phyloP scores from a whole-genome alignment of 768 basidiomycete species.

The Boletus huronensis region DNA sequence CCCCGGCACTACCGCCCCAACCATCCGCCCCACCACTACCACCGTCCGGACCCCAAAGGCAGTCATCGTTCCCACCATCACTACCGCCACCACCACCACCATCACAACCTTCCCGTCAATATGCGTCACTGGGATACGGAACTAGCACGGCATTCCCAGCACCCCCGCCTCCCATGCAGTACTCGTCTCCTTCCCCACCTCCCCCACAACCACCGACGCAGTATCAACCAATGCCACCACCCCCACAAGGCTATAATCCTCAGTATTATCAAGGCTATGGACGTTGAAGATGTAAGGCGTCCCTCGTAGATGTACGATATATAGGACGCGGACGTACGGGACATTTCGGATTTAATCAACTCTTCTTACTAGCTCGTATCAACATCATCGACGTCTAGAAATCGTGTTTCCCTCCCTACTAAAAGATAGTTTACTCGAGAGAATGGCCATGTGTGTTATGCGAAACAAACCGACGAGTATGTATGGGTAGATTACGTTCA shows the following conservation, averaged over 20 bases:
- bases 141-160: constrained; percentile 23
- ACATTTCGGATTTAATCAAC: not conserved
- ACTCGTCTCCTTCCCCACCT: constrained; percentile 17
- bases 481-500: not conserved
- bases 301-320: not conserved
- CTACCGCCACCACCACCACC: constrained; percentile 17
- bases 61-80: constrained; percentile 22
- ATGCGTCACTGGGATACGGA: constrained; percentile 13
- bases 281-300: constrained; percentile 13
- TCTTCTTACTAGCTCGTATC: not conserved
- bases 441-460: no score
- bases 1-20: constrained; percentile 3
- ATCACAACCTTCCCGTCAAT: constrained; percentile 22
- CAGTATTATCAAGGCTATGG: constrained; percentile 33
- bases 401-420: not conserved
- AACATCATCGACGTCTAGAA: not conserved
- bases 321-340: not conserved
- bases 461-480: not conserved
- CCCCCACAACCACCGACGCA: constrained; percentile 20
- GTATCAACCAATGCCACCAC: constrained; percentile 30
- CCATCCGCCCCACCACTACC: constrained; percentile 20
- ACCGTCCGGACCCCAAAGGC: constrained; percentile 23
- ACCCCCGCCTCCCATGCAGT: constrained; percentile 28
- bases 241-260: constrained; percentile 28
- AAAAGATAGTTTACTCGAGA: not conserved